Conservation (phyloP, 2,329 filamentous ascomycete genomes). For the Coniochaeta sp. region DNA sequence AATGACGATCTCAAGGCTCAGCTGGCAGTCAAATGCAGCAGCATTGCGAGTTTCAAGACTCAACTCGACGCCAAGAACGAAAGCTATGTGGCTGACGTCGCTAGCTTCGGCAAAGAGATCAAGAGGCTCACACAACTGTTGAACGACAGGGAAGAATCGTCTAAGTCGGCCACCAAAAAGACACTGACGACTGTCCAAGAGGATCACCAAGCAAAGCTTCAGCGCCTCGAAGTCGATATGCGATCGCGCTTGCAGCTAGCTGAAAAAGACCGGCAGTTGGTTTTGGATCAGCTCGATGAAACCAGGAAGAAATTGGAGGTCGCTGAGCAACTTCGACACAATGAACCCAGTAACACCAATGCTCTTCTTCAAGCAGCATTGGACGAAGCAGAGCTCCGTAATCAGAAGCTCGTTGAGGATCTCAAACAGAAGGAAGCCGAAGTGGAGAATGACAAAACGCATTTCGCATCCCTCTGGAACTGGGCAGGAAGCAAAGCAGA, state of each 20-base stretch:
- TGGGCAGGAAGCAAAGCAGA: background rate
- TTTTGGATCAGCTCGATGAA: constrained; percentile 19
- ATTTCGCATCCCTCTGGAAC: background rate
- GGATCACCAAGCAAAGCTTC: constrained; percentile 22
- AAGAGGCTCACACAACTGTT: constrained; percentile 11
- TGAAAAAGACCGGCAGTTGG: constrained; percentile 10
- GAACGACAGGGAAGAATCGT: constrained; percentile 10
- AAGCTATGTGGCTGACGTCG: constrained; percentile 7
- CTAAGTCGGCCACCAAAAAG: constrained; percentile 9
- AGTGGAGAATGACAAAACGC: background rate
- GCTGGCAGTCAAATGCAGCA: constrained; percentile 7
- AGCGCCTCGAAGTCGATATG: constrained; percentile 15
- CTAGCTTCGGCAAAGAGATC: constrained; percentile 9
- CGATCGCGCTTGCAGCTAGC: constrained; percentile 16
- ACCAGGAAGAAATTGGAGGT: constrained; percentile 14
- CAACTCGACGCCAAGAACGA: constrained; percentile 10
- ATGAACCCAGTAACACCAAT: constrained; percentile 4
- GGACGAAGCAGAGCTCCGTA: background rate
- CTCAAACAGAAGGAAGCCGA: background rate
- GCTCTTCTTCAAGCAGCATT: constrained; percentile 5
- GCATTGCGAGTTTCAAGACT: constrained; percentile 10
- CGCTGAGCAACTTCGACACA: constrained; percentile 5
- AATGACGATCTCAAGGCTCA: constrained; percentile 9
- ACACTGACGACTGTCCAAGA: constrained; percentile 20
- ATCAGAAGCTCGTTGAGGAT: background rate